Conservation (phyloP, 768 basidiomycete species). For the Naganishia randhawae region DNA sequence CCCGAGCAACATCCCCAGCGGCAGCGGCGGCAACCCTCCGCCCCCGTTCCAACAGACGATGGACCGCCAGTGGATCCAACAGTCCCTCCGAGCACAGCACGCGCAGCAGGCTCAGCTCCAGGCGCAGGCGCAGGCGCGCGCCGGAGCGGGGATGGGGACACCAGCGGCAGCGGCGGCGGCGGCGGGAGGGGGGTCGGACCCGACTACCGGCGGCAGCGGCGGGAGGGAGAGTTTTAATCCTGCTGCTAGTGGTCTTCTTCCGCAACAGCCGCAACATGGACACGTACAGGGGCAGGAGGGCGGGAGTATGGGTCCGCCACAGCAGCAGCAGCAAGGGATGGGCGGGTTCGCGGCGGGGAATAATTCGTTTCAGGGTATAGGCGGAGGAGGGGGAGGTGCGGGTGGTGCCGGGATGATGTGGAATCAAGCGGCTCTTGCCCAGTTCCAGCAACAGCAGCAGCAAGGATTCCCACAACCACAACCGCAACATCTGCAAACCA, state of each 20-base stretch:
- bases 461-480: too few relatives aligned
- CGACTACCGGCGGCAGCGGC: not conserved
- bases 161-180: not conserved
- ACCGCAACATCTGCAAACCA: too few relatives aligned
- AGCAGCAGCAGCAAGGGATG: too few relatives aligned
- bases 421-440: too few relatives aligned
- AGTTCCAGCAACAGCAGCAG: not conserved
- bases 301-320: too few relatives aligned
- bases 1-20: not conserved
- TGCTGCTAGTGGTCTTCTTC: too few relatives aligned
- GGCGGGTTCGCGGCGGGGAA: too few relatives aligned
- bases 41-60: conserved; percentile 2
- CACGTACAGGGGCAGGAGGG: too few relatives aligned
- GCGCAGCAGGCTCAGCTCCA: conserved; percentile 16
- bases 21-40: not conserved
- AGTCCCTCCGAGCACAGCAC: not conserved
- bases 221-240: not conserved
- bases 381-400: too few relatives aligned
- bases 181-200: not conserved
- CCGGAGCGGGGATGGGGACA: not conserved
- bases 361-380: too few relatives aligned
- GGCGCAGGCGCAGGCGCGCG: conserved; percentile 18
- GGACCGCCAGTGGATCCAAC: conserved; percentile 20
- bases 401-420: too few relatives aligned
- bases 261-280: not conserved